Evolutionary conservation across 2,329 filamentous ascomycete species (phyloP).

Genomic region (Magnaporthiopsis rhizophila): DNA sequence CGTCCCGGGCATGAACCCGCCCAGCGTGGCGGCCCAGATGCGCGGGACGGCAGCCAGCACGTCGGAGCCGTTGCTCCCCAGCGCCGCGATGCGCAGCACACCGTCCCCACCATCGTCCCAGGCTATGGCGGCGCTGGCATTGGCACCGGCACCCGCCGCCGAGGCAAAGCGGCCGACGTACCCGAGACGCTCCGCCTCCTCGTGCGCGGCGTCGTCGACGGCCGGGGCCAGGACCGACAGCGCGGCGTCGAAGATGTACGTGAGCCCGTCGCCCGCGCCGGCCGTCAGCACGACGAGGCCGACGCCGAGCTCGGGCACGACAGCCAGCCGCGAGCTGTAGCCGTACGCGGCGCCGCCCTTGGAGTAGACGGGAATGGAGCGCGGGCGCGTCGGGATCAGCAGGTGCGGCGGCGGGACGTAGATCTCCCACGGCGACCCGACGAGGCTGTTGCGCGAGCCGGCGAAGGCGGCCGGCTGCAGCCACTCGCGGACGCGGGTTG

Average conservation of each 20-base stretch:
- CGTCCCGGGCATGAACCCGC: neutral
- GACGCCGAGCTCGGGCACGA: slow-evolving; percentile 2
- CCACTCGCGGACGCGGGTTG: neutral
- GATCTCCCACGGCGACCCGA: slow-evolving; percentile 1
- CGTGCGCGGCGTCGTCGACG: neutral
- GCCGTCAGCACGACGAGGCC: neutral
- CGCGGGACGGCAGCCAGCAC: neutral
- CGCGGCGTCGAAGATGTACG: neutral
- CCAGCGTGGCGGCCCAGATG: neutral
- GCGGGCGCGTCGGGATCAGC: neutral
- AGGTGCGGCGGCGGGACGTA: neutral
- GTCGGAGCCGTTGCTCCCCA: slow-evolving; percentile 1
- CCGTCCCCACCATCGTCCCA: neutral
- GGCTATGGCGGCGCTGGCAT: too few species aligned
- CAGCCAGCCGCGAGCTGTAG: neutral
- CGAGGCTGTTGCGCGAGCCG: neutral
- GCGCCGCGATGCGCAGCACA: neutral
- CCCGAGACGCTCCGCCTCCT: neutral
- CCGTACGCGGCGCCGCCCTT: slow-evolving; percentile 1
- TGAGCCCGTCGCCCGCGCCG: neutral
- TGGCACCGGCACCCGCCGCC: neutral
- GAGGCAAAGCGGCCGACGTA: neutral
- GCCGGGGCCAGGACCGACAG: neutral
- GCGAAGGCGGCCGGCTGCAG: neutral
- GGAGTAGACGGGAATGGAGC: neutral